Conservation (phyloP, 1,284 basidiomycete genomes). For the Heterobasidion irregulare region DNA sequence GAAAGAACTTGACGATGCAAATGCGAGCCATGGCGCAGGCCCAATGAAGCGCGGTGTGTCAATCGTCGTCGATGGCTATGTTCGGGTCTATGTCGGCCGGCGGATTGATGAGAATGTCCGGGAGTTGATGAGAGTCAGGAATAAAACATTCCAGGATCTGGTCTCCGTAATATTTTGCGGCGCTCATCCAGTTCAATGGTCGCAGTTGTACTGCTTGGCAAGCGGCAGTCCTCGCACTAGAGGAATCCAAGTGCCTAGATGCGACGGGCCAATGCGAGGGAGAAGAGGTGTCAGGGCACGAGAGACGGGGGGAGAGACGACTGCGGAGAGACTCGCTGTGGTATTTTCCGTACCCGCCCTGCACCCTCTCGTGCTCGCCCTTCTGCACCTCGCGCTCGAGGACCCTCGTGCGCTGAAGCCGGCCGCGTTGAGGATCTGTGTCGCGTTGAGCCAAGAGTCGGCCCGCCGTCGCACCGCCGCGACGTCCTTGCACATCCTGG, state of each 20-base stretch:
- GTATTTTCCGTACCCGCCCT: conserved; percentile 99
- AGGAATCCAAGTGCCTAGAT: conserved; percentile 95
- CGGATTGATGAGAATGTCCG: conserved; percentile 81
- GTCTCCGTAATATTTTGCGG: conserved; percentile 75
- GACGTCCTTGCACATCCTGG: conserved; percentile 88
- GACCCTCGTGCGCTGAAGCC: conserved; percentile 97
- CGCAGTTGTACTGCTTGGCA: conserved; percentile 92
- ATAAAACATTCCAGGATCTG: conserved; percentile 99
- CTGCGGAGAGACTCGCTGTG: conserved; percentile 61
- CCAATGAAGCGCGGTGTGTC: conserved; percentile 97
- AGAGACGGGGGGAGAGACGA: not conserved
- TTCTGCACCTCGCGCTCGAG: conserved; percentile 98
- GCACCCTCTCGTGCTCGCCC: conserved; percentile 98
- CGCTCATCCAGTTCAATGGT: conserved; percentile 41
- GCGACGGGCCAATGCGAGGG: not conserved
- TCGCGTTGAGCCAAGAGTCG: conserved; percentile 98
- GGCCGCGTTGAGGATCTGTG: conserved; percentile 98
- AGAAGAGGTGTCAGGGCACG: not conserved
- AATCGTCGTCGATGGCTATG: conserved; percentile 97
- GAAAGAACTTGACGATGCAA: conserved; percentile 90
- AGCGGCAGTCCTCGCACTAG: conserved; percentile 84
- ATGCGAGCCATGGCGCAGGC: conserved; percentile 99
- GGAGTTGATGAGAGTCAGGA: conserved; percentile 92
- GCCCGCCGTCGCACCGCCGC: conserved; percentile 96
- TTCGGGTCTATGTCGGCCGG: conserved; percentile 94